Evolutionary conservation across 768 basidiomycete species (phyloP).

Genomic region (Macrocybe gigantea): DNA sequence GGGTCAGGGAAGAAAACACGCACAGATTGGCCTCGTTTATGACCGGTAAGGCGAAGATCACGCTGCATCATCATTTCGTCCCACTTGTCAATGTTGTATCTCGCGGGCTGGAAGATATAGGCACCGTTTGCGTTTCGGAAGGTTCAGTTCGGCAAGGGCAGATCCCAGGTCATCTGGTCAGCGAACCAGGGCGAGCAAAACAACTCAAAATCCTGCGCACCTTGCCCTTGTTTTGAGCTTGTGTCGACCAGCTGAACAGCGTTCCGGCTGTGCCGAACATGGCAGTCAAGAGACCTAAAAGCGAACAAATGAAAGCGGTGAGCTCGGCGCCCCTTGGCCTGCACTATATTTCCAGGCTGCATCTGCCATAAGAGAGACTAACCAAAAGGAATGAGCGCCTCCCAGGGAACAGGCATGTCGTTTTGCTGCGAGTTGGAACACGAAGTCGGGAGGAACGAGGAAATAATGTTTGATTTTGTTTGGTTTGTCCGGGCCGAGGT

Average conservation of each 20-base stretch:
- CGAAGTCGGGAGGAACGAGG: too few species aligned
- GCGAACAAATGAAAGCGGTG: slow-evolving; percentile 1
- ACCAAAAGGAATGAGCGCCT: slow-evolving; percentile 97
- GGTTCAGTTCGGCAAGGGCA: not conserved
- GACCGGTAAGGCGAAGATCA: slow-evolving; percentile 84
- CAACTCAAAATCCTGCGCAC: slow-evolving; percentile 28
- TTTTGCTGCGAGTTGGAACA: too few species aligned
- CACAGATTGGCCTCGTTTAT: slow-evolving; percentile 80
- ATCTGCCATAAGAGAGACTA: slow-evolving; percentile 1
- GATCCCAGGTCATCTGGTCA: not conserved
- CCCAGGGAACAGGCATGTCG: slow-evolving; percentile 92
- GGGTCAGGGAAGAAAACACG: slow-evolving; percentile 17
- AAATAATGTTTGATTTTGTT: too few species aligned
- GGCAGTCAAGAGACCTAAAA: slow-evolving; percentile 68
- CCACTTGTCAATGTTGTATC: slow-evolving; percentile 86
- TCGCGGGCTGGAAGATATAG: slow-evolving; percentile 52
- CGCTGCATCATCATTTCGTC: slow-evolving; percentile 96
- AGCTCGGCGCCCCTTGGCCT: not conserved
- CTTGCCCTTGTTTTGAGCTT: slow-evolving; percentile 88
- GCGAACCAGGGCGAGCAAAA: too few species aligned
- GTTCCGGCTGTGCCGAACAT: slow-evolving; percentile 94
- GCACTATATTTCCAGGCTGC: too few species aligned
- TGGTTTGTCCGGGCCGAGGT: too few species aligned
- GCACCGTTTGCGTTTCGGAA: not conserved
- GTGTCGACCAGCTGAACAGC: slow-evolving; percentile 70